These are phyloP conservation scores for Passiflora organensis DNA, from an alignment of 345 rosid species.

Conservation along the genomic window DNA sequence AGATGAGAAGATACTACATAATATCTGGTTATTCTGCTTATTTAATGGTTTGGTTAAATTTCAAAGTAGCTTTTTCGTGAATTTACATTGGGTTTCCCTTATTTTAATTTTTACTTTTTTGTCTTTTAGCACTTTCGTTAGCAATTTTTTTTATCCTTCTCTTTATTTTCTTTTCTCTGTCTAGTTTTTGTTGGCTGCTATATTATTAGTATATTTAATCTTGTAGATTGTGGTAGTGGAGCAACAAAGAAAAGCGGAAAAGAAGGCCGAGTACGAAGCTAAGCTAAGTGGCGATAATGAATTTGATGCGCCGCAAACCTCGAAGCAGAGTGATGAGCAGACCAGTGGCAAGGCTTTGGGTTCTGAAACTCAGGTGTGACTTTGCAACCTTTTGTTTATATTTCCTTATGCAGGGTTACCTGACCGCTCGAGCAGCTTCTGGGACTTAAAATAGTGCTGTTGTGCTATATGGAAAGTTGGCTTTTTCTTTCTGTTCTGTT, in stretches of 20 bases:
- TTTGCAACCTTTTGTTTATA: neutral
- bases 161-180: slow-evolving; percentile 1
- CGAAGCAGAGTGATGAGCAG: slow-evolving; percentile 30
- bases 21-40: neutral
- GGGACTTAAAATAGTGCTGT: neutral
- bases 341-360: slow-evolving; percentile 25
- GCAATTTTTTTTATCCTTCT: neutral
- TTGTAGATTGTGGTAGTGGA: slow-evolving; percentile 66
- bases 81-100: too few relatives aligned
- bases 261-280: slow-evolving; percentile 43
- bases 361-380: slow-evolving; percentile 36
- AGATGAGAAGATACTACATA: neutral
- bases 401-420: neutral
- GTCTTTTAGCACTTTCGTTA: too few relatives aligned
- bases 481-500: too few relatives aligned
- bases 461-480: neutral
- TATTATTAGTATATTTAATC: too few relatives aligned
- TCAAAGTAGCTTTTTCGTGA: too few relatives aligned
- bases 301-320: slow-evolving; percentile 20
- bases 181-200: too few relatives aligned
- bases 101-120: too few relatives aligned
- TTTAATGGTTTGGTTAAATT: neutral
- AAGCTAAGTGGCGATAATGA: slow-evolving; percentile 29
- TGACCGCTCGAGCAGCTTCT: neutral
- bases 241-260: slow-evolving; percentile 43